phyloP scores from a whole-genome alignment of 176 grass and related monocot genomes.

The Paspalum notatum region DNA sequence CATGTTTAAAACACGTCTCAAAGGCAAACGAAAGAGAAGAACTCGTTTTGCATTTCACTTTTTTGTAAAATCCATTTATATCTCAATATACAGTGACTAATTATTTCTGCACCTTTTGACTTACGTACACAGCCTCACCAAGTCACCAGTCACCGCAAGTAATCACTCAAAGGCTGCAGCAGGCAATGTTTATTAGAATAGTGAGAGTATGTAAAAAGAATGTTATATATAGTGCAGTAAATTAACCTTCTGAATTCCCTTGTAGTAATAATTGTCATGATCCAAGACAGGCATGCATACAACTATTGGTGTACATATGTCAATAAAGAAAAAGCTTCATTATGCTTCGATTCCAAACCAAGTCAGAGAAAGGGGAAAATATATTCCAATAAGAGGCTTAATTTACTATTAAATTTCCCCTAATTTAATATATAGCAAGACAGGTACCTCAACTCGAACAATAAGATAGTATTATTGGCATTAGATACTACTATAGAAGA shows the following conservation, averaged over 20 bases:
- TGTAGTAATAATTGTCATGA: too few relatives aligned
- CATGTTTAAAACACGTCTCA: not conserved
- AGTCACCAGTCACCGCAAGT: too few relatives aligned
- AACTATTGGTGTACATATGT: not conserved
- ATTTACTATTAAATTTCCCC: not conserved
- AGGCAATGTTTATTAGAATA: not conserved
- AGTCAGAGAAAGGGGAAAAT: not conserved
- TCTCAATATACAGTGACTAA: not conserved
- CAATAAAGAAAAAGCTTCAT: not conserved
- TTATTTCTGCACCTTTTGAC: not conserved
- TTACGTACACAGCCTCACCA: not conserved
- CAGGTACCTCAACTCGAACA: not conserved
- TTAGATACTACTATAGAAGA: constrained; percentile 19
- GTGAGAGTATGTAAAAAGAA: not conserved
- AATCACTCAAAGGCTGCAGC: not conserved
- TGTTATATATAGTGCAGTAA: too few relatives aligned
- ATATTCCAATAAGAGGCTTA: not conserved
- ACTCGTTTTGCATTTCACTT: not conserved
- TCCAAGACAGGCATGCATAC: too few relatives aligned
- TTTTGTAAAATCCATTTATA: not conserved
- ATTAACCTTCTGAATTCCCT: too few relatives aligned
- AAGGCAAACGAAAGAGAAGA: not conserved
- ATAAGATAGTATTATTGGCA: constrained; percentile 27
- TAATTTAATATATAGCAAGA: not conserved
- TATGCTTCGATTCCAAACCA: not conserved